Base-by-base conservation (phyloP, 345 rosid species). In the Excoecaria agallocha region DNA sequence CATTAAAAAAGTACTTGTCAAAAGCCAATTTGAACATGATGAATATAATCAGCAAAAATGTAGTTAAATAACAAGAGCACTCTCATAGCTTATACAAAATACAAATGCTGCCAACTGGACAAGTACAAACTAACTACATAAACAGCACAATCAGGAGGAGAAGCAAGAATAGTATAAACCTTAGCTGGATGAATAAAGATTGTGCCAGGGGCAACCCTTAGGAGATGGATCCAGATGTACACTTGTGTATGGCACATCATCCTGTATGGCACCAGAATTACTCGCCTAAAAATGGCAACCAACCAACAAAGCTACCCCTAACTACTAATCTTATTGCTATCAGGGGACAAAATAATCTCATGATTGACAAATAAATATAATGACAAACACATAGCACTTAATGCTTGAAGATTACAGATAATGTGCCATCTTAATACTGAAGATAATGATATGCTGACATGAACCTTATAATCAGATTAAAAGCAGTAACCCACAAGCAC, bases 221-320 rank as follows among this genome's bases (percentile, higher is more conserved):
- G 83, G 82, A 82, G 89, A 84, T 78, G 82, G 68, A 85, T 79
- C 89, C 86, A 72, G 82, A 77, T 82, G 87, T 78, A 82, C 77
- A 80, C 69, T 81, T 41, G 77, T 71, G 82, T 73, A 81, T 37
- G 76, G 72, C 78, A 78, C 71, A 82, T 70, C 79, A 79, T 76
- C 90, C 91, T 87, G 90, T 84, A 87, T 81, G 85, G 80, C 86
- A 90, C 84, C 78, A 84, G 82, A 83, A 85, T 87, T 85, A 85
- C 91, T 83, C 88, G 83, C 83, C 88, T 80, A 79, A 84, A 83
- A 76, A 82, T 87, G 86, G 85, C 81, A 82, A 86, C 78, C 57
- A 85, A 83, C 84, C 77, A 82, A 76, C n/a, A 76, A 77, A 81
- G 38, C 85, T 70, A 76, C 79, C 78, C 82, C 81, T 76, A 81